A percentile compares a stretch with the other conserved stretches of the same genome.
These are phyloP conservation scores for Eremochloa ophiuroides DNA, from an alignment of 176 grass and related monocot species.

Conservation along the genomic window DNA sequence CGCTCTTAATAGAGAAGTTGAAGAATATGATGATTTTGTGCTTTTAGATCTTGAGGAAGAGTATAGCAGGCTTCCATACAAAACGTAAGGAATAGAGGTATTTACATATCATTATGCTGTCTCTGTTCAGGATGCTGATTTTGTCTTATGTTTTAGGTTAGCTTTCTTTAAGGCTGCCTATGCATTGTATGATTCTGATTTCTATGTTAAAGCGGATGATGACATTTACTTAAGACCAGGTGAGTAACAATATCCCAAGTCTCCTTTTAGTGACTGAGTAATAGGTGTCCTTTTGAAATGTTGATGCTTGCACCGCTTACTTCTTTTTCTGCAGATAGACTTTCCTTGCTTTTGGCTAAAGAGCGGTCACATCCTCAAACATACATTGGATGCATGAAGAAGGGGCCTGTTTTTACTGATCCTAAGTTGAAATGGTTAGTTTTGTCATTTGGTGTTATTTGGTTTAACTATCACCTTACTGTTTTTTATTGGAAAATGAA, in stretches of 20 bases:
- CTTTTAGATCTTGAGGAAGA: constrained; percentile 88
- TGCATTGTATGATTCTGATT: constrained; percentile 92
- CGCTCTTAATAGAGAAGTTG: constrained; percentile 72
- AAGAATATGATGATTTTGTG: constrained; percentile 96
- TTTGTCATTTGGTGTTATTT: constrained; percentile 5
- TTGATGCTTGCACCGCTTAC: constrained; percentile 10
- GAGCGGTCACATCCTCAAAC: constrained; percentile 81
- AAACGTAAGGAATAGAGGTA: constrained; percentile 60
- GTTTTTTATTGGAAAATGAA: constrained; percentile 17
- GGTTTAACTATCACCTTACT: not conserved
- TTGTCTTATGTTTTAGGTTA: constrained; percentile 89
- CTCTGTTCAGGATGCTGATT: constrained; percentile 39
- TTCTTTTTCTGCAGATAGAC: constrained; percentile 65
- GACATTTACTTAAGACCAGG: constrained; percentile 97
- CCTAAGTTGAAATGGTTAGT: constrained; percentile 94
- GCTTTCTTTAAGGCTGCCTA: constrained; percentile 97
- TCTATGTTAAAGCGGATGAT: constrained; percentile 99
- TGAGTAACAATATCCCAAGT: constrained; percentile 17
- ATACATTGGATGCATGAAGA: constrained; percentile 99
- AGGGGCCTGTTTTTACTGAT: constrained; percentile 98
- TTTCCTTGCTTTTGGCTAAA: constrained; percentile 92
- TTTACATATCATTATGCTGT: not conserved
- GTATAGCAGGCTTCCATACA: constrained; percentile 97
- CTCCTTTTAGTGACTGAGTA: not conserved
- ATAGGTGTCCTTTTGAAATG: constrained; percentile 1